Evolutionary conservation across 2,329 filamentous ascomycete species (phyloP), one percentile per base, ranked within the genome.

Genomic region (Talaromyces funiculosus): DNA sequence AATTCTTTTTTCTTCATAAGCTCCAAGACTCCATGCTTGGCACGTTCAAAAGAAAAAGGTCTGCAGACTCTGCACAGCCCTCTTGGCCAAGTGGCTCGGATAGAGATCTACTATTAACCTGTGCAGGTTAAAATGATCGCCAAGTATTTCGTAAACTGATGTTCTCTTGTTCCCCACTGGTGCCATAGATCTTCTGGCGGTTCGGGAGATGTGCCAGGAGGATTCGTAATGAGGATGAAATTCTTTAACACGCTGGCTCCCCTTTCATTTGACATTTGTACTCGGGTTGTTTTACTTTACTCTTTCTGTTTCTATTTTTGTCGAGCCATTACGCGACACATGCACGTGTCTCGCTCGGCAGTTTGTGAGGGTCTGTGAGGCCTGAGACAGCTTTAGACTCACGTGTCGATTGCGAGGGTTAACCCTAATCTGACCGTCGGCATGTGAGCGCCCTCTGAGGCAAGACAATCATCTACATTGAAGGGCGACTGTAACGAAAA

Each of bases 91-190:
- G 33, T 26, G 26, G 47, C 47, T 51, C 26, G 4, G 47, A 18
- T 33, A 12, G n/a, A 51, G 18, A 33, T 33, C 29, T n/a, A n/a
- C n/a, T n/a, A 20, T 9, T 20, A 51, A 51, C 22, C n/a, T 51
- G 47, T 51, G 37, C 53, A 40, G 37, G 22, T 24, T 55, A 37
- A 20, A 53, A 45, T 38, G 55, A 57, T 57, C 55, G 55, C 42
- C 55, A 57, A 49, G 24, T n/a, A 24, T 35, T 22, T 45, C 38
- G 38, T 35, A 22, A 42, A 42, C 10, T 55, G 42, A 38, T 57
- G 37, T 57, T 47, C 55, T 57, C 40, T 3, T 26, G 54, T 35
- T n/a, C 29, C 20, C 54, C 54, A 26, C 54, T 26, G 22, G 37
- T 42, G 42, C 14, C 6, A 5, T 7, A 55, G 33, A 29, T 26